Evolutionary conservation across 2,329 filamentous ascomycete genomes (phyloP).

Genomic region (Penicillium sumatraense): DNA sequence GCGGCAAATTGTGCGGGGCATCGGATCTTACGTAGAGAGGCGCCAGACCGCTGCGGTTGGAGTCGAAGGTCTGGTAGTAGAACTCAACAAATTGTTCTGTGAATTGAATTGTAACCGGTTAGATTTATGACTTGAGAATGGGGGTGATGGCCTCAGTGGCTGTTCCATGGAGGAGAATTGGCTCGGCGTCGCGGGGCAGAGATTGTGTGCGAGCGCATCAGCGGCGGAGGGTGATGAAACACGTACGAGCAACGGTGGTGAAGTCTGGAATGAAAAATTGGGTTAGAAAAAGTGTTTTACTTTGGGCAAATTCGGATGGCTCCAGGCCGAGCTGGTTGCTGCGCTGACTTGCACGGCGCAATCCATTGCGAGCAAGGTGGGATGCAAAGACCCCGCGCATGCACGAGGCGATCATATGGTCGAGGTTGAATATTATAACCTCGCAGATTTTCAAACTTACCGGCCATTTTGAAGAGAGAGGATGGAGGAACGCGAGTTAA

Average conservation of each 20-base stretch:
- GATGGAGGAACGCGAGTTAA: constrained; percentile 4
- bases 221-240: neutral
- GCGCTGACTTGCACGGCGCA: constrained; percentile 17
- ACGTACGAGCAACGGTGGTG: constrained; percentile 46
- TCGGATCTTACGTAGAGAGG: constrained; percentile 77
- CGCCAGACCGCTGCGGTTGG: constrained; percentile 66
- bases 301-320: neutral
- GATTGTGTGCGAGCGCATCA: constrained; percentile 12
- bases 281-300: constrained; percentile 18
- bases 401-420: neutral
- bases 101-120: constrained; percentile 19
- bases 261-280: constrained; percentile 37
- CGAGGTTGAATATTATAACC: neutral
- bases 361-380: constrained; percentile 14
- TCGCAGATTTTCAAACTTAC: constrained; percentile 28
- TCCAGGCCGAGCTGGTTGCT: constrained; percentile 7
- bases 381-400: constrained; percentile 15
- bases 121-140: constrained; percentile 14
- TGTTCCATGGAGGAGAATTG: neutral
- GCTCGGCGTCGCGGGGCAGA: constrained; percentile 9
- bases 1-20: neutral
- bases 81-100: constrained; percentile 84
- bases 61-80: constrained; percentile 90
- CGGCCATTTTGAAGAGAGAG: constrained; percentile 37
- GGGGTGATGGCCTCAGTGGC: neutral